Evolutionary conservation across 2,329 filamentous ascomycete species (phyloP).

Genomic region (Monilinia polystroma): DNA sequence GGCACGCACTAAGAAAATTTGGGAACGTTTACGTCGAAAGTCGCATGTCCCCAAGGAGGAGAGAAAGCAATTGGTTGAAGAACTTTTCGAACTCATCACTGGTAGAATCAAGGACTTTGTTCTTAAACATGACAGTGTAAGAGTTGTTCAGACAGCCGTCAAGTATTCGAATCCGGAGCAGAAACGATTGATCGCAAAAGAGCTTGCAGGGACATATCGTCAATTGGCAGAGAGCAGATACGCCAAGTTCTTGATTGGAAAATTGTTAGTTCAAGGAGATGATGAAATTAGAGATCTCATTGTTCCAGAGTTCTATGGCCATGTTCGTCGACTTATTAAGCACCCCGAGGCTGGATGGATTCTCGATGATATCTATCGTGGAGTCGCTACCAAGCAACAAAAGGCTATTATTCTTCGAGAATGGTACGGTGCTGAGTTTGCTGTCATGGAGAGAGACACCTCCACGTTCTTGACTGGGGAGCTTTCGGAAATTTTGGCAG

Average conservation of each 20-base stretch:
- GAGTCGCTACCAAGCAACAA: conserved; percentile 80
- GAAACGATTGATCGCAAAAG: conserved; percentile 79
- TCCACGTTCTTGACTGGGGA: conserved; percentile 55
- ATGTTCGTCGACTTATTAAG: conserved; percentile 89
- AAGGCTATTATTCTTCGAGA: conserved; percentile 83
- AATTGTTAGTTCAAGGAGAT: conserved; percentile 91
- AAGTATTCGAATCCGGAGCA: conserved; percentile 90
- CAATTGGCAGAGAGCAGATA: conserved; percentile 92
- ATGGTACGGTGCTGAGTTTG: conserved; percentile 95
- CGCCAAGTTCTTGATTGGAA: conserved; percentile 95
- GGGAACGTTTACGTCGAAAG: conserved; percentile 90
- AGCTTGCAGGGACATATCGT: conserved; percentile 81
- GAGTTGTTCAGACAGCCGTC: conserved; percentile 92
- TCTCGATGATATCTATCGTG: conserved; percentile 92
- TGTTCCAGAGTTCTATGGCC: conserved; percentile 91
- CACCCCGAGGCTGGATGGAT: conserved; percentile 98
- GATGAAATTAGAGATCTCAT: conserved; percentile 83
- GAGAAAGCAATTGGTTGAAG: conserved; percentile 79
- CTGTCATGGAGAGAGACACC: conserved; percentile 66
- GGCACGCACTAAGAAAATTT: conserved; percentile 88
- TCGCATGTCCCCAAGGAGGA: conserved; percentile 90
- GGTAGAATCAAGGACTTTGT: conserved; percentile 93
- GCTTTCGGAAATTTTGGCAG: conserved; percentile 70
- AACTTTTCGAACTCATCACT: conserved; percentile 88
- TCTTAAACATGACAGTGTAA: conserved; percentile 97